Base-by-base conservation (phyloP, 352 stramenopile species). In the Globisporangium lucens region DNA sequence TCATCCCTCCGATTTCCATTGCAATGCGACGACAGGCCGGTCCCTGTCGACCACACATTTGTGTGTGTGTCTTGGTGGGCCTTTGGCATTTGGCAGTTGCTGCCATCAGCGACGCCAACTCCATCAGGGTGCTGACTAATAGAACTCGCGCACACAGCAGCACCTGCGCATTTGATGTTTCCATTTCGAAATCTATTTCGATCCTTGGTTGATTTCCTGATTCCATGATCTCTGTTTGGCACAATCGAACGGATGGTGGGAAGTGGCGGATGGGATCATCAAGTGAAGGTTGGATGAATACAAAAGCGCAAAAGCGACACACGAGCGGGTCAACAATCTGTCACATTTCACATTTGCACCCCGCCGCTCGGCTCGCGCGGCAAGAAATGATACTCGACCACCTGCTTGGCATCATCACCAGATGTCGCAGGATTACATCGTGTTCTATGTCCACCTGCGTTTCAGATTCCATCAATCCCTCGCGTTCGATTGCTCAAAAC, bases 391-490 rank as follows among this genome's bases (percentile, higher is more conserved):
- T 57, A 56, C 17, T 56, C 29, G 59, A 43, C 17, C 43, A 56
- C 43, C 33, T 5, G 3, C 4, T 7, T 49, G 13, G 15, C 60
- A 56, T 65, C 60, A 56, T 47, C 60, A 58, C 46, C 29, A 17
- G 43, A 51, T 41, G 60, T 56, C 38, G 30, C 60, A 65, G 17
- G 59, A 46, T 64, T 64, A 46, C 41, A 13, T 46, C 38, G 56
- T 20, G 33, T 56, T 64, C 41, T 38, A 22, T 55, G 17, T 65
- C 29, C 27, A 5, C 27, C 41, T 46, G 60, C 30, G 60, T 65
- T 65, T 65, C 60, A 65, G 38, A 36, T 65, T 65, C 38, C 36
- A 41, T 49, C 41, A 65, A 29, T 30, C 20, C 17, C 43, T 51
- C 43, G 43, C 43, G 17, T 35, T n/a, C 51, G 24, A 33, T 30